Evolutionary conservation across 2,329 filamentous ascomycete species (phyloP).

Genomic region (Aschersonia sp.): DNA sequence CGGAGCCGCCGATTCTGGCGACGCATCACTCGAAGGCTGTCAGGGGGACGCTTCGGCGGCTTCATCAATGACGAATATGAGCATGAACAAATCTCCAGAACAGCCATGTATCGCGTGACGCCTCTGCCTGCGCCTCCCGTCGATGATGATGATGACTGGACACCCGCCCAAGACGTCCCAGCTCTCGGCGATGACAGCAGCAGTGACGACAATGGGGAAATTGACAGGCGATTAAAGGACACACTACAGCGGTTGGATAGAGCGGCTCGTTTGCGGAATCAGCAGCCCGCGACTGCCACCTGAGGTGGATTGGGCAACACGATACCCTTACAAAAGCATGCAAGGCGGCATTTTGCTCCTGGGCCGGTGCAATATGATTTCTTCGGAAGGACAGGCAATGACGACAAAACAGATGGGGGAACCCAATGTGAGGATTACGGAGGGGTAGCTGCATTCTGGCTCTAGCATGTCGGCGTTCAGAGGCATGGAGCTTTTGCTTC

Average conservation of each 20-base stretch:
- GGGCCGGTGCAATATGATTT: no score
- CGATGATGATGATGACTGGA: no score
- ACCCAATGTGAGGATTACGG: no score
- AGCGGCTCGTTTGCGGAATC: slow-evolving; percentile 22
- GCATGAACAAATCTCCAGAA: slow-evolving; percentile 10
- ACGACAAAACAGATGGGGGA: no score
- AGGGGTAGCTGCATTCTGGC: no score
- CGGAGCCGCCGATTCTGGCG: slow-evolving; percentile 11
- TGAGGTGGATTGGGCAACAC: background rate
- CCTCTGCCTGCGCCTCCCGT: slow-evolving; percentile 2
- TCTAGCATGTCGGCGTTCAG: no score
- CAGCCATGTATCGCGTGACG: slow-evolving; percentile 20
- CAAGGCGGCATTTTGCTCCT: background rate
- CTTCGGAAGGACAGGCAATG: no score
- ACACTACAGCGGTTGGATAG: slow-evolving; percentile 24
- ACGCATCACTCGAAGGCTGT: slow-evolving; percentile 9
- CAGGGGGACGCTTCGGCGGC: slow-evolving; percentile 4
- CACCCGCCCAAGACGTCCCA: slow-evolving; percentile 4
- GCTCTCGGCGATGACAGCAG: slow-evolving; percentile 10
- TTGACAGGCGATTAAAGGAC: slow-evolving; percentile 15
- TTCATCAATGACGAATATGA: slow-evolving; percentile 3
- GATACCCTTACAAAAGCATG: background rate
- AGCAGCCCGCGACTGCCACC: slow-evolving; percentile 5
- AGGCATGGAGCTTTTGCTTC: no score
- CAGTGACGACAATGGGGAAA: slow-evolving; percentile 8